These are phyloP conservation scores for Stipa capillata DNA, from an alignment of 176 grass and related monocot species.

Conservation along the genomic window DNA sequence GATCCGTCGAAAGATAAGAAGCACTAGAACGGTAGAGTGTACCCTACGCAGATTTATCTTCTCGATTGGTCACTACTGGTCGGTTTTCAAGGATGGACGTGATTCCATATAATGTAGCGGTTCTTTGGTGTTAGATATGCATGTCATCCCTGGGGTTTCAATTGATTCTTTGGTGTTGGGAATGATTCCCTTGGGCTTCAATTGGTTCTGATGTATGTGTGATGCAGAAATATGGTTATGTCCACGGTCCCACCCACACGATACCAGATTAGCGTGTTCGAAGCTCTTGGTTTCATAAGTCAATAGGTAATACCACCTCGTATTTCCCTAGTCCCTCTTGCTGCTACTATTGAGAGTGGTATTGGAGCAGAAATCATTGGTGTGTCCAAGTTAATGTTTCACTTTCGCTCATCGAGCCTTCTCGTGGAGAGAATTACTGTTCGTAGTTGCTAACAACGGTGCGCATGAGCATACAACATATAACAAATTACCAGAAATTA, in stretches of 20 bases:
- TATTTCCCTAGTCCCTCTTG: no score
- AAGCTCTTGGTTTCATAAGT: neutral
- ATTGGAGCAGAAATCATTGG: neutral
- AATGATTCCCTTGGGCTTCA: neutral
- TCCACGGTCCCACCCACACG: no score
- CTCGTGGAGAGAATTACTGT: no score
- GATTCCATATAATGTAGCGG: neutral
- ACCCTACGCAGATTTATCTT: neutral
- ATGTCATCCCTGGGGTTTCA: neutral
- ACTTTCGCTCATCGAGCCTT: neutral
- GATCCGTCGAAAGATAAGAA: constrained; percentile 69
- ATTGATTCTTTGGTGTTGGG: neutral
- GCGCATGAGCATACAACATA: neutral
- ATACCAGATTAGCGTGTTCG: no score
- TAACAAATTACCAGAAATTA: neutral
- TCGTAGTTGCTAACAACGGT: neutral
- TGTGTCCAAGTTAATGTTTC: neutral
- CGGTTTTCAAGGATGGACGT: constrained; percentile 24
- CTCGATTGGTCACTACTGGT: constrained; percentile 14
- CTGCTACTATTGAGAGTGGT: neutral
- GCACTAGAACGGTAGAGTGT: constrained; percentile 3
- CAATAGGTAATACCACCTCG: no score
- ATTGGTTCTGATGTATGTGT: neutral
- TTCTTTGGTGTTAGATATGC: neutral
- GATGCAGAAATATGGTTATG: no score